Conservation (phyloP, 208 protist genomes). For the Phytomonas sp. region DNA sequence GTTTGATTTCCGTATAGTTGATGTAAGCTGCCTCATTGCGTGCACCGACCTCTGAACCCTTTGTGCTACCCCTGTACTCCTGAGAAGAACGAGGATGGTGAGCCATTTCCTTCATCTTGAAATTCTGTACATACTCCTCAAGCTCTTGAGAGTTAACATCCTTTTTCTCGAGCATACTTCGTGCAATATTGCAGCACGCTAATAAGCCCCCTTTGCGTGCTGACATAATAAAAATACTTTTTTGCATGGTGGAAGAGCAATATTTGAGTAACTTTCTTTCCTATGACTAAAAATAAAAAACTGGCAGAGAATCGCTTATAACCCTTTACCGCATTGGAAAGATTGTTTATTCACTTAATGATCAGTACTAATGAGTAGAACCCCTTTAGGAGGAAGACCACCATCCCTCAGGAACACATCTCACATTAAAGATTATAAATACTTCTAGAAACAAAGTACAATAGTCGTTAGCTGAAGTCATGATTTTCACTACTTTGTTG, state of each 20-base stretch:
- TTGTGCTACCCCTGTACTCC: constrained; percentile 63
- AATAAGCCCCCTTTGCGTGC: constrained; percentile 19
- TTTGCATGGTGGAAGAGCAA: constrained; percentile 24
- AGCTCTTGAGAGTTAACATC: constrained; percentile 24
- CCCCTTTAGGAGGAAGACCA: background rate
- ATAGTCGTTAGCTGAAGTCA: background rate
- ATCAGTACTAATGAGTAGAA: background rate
- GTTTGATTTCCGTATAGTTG: constrained; percentile 66
- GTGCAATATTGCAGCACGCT: constrained; percentile 18
- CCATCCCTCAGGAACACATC: background rate
- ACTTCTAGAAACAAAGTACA: background rate
- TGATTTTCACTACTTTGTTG: constrained; percentile 9
- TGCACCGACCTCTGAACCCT: constrained; percentile 78
- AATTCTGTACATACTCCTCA: constrained; percentile 31
- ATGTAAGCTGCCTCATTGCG: constrained; percentile 85
- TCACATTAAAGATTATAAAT: background rate
- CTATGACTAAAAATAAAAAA: constrained; percentile 10
- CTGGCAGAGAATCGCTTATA: background rate
- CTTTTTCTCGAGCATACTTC: constrained; percentile 16
- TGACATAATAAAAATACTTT: constrained; percentile 28
- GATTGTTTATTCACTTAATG: background rate
- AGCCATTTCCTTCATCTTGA: constrained; percentile 58
- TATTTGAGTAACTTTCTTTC: background rate
- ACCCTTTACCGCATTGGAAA: background rate
- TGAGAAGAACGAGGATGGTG: constrained; percentile 49